phyloP scores from a whole-genome alignment of 345 rosid genomes.

The Eucalyptus caleyi region DNA sequence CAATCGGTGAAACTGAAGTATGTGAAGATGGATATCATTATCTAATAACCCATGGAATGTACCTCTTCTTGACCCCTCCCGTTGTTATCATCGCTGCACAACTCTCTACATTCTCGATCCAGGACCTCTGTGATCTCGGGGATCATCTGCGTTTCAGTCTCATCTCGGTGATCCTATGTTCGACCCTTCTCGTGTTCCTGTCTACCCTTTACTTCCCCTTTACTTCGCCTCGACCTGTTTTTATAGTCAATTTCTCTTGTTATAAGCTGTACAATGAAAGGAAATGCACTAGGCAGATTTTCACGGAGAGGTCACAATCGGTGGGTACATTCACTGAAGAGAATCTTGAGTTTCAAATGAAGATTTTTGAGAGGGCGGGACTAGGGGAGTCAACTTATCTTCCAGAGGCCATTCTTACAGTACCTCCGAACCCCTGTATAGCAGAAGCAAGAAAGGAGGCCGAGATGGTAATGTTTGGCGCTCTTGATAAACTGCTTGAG shows the following conservation, averaged over 20 bases:
- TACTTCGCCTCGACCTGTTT: conserved; percentile 31
- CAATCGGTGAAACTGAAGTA: conserved; percentile 39
- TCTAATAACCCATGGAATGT: conserved; percentile 21
- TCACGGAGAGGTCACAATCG: conserved; percentile 14
- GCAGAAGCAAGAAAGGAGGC: conserved; percentile 40
- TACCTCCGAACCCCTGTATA: conserved; percentile 37
- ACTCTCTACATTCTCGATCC: conserved; percentile 20
- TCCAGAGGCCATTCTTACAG: conserved; percentile 19
- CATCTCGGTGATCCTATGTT: conserved; percentile 23
- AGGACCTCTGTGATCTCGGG: conserved; percentile 34
- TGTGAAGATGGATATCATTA: conserved; percentile 37
- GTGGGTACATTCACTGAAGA: conserved; percentile 20
- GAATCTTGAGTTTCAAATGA: conserved; percentile 32
- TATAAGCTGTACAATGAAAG: conserved; percentile 26
- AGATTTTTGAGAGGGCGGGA: conserved; percentile 40
- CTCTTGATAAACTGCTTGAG: conserved; percentile 30
- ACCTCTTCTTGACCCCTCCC: conserved; percentile 27
- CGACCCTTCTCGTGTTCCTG: conserved; percentile 26
- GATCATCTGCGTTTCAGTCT: conserved; percentile 39
- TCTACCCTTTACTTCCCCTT: conserved; percentile 34
- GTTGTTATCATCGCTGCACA: conserved; percentile 19
- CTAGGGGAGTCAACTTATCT: conserved; percentile 42
- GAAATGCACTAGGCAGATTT: conserved; percentile 19
- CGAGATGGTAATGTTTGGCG: conserved; percentile 37
- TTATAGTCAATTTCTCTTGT: conserved; percentile 29